A percentile compares a stretch with the other conserved stretches of the same genome.
phyloP scores from a whole-genome alignment of 495 filamentous ascomycete species.

The Trichoderma asperelloides region DNA sequence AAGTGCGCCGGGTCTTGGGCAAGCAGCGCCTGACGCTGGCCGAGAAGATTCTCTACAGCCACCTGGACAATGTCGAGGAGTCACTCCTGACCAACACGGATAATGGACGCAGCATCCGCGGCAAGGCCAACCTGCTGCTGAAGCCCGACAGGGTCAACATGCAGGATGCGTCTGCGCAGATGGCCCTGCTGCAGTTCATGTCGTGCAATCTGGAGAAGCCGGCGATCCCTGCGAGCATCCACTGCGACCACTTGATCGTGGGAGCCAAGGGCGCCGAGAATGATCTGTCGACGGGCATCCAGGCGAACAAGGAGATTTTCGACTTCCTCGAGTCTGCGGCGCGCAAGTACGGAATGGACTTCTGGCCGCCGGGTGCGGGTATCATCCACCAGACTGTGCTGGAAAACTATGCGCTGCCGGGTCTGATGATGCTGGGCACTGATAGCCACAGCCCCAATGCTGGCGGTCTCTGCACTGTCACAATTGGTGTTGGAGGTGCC shows the following conservation, averaged over 20 bases:
- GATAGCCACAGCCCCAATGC: conserved; percentile 97
- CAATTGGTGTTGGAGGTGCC: conserved; percentile 94
- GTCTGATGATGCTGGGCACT: conserved; percentile 98
- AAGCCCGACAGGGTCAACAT: conserved; percentile 97
- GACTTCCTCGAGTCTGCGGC: conserved; percentile 92
- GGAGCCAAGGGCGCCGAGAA: conserved; percentile 81
- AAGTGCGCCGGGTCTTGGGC: conserved; percentile 66
- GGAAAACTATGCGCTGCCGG: conserved; percentile 96
- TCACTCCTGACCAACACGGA: conserved; percentile 69
- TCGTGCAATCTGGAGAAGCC: conserved; percentile 83
- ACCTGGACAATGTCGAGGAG: conserved; percentile 80
- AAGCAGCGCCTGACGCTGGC: conserved; percentile 70
- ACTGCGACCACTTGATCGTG: conserved; percentile 99
- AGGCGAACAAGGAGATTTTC: conserved; percentile 93
- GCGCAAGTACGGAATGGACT: conserved; percentile 95
- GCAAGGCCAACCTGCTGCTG: conserved; percentile 88
- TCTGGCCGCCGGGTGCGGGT: conserved; percentile 97
- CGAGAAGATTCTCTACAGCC: conserved; percentile 97
- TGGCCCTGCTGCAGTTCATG: conserved; percentile 98
- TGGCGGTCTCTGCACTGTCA: conserved; percentile 85
- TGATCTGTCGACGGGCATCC: conserved; percentile 78
- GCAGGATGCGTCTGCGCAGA: conserved; percentile 98
- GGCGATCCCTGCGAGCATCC: conserved; percentile 94
- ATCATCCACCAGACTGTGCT: conserved; percentile 98
- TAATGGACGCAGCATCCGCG: conserved; percentile 74